Conservation (phyloP, 768 basidiomycete genomes). For the Suillus hirtellus region DNA sequence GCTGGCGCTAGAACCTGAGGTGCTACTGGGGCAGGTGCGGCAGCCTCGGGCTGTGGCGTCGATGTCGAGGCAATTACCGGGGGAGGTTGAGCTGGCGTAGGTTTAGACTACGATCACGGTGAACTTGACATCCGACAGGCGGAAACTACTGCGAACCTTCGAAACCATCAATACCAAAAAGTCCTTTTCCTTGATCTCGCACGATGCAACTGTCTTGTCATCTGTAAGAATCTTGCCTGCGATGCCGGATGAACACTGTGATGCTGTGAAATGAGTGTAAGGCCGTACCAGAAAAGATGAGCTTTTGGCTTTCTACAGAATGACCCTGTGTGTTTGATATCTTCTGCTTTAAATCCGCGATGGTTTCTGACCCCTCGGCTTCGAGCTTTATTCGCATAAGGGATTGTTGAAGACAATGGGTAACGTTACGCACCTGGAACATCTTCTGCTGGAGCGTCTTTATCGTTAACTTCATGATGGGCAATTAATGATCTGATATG, state of each 20-base stretch:
- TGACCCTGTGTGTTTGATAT: slow-evolving; percentile 78
- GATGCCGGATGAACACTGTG: slow-evolving; percentile 11
- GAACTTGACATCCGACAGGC: slow-evolving; percentile 9
- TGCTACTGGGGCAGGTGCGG: slow-evolving; percentile 34
- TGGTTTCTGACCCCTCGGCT: slow-evolving; percentile 71
- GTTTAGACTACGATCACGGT: slow-evolving; percentile 49
- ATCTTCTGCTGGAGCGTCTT: slow-evolving; percentile 95
- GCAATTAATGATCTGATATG: slow-evolving; percentile 10
- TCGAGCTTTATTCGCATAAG: slow-evolving; percentile 55
- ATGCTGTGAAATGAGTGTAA: slow-evolving; percentile 14
- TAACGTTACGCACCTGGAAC: slow-evolving; percentile 58
- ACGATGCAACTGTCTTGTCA: slow-evolving; percentile 83
- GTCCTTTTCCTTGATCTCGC: slow-evolving; percentile 96
- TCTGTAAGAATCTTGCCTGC: slow-evolving; percentile 91
- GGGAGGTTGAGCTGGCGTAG: slow-evolving; percentile 39
- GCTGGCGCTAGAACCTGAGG: slow-evolving; percentile 35
- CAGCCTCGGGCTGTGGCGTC: slow-evolving; percentile 26
- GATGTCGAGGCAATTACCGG: slow-evolving; percentile 35
- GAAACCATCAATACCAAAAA: slow-evolving; percentile 99
- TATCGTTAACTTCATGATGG: slow-evolving; percentile 86
- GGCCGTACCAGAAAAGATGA: slow-evolving; percentile 86
- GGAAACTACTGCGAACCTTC: slow-evolving; percentile 59
- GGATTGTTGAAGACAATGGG: not conserved
- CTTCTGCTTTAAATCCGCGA: slow-evolving; percentile 81
- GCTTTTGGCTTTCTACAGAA: slow-evolving; percentile 75